Conservation (phyloP, 1,284 basidiomycete genomes). For the Rhodotorula sp. region DNA sequence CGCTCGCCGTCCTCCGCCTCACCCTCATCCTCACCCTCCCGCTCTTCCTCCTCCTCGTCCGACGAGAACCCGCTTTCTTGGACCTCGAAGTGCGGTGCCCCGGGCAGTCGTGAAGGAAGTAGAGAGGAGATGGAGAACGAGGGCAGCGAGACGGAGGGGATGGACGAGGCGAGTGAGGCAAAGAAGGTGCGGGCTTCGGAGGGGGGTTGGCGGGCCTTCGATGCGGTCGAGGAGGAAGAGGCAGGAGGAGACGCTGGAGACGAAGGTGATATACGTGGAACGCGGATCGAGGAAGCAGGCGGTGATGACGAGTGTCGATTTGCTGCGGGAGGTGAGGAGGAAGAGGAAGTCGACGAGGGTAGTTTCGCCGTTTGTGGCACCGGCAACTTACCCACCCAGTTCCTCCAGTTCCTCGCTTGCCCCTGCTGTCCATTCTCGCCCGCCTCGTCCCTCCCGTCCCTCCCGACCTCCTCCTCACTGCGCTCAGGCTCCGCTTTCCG, state of each 20-base stretch:
- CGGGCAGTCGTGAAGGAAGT: not conserved
- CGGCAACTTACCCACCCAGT: not conserved
- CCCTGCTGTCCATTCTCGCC: not conserved
- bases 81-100: not conserved
- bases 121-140: not conserved
- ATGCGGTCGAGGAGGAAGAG: not conserved
- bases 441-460: not conserved
- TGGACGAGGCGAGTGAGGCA: conserved; percentile 7
- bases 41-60: not conserved
- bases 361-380: not conserved
- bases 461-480: not conserved
- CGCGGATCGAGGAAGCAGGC: not conserved
- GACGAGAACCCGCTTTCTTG: not conserved
- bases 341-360: not conserved
- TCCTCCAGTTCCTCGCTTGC: not conserved
- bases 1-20: not conserved
- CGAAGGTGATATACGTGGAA: not conserved
- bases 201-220: not conserved
- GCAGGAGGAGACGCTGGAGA: not conserved
- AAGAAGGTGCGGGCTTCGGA: conserved; percentile 1
- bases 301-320: not conserved
- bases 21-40: not conserved
- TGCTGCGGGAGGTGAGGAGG: too few relatives aligned
- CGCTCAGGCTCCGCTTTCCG: not conserved
- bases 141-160: not conserved